Evolutionary conservation across 2,329 filamentous ascomycete species (phyloP), one percentile per base, ranked within the genome.

Genomic region (Bipolaris cookei): DNA sequence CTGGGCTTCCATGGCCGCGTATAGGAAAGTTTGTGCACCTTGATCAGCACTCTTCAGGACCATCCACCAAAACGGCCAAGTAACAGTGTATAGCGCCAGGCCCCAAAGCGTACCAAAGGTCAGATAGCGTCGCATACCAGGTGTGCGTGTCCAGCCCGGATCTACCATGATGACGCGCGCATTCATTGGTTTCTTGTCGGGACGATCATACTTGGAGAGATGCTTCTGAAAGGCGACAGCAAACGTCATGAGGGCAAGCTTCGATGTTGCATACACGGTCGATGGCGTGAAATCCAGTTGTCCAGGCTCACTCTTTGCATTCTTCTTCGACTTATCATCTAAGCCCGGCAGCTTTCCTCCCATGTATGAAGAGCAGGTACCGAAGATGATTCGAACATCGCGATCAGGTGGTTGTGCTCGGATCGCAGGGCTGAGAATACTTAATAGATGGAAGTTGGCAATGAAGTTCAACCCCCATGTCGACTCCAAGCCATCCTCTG

Each of bases 401-500:
- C 95, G 87, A 75, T 99, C 95, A 53, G 96, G 88, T 1, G 95
- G 95, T 77, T 99, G 95, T 1, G 90, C 92, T 64, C 92, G 87
- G 58, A 99, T 83, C 0, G 95, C 94, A 0, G 95, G 95, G 66
- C 90, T 95, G 34, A 99, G 82, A 28, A 99, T 96, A 63, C 90
- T 91, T 42, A 99, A 83, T 3, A 99, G 83, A 72, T 99, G 96
- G 79, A 97, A 98, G 76, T 97, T 98, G 62, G 92, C 90, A 37
- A 99, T 84, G 76, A 92, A 99, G 74, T 99, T 99, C 67, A 98
- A 83, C 79, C 92, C 92, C 93, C 93, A 98, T 59, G 90, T 94
- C 64, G 89, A 84, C 73, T 98, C 94, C 13, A 98, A 80, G 0
- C 92, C 92, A 70, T 97, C 92, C 5, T 82, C 78, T 0, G 92